Conservation (phyloP, 345 rosid species). For the Camelina sativa region DNA sequence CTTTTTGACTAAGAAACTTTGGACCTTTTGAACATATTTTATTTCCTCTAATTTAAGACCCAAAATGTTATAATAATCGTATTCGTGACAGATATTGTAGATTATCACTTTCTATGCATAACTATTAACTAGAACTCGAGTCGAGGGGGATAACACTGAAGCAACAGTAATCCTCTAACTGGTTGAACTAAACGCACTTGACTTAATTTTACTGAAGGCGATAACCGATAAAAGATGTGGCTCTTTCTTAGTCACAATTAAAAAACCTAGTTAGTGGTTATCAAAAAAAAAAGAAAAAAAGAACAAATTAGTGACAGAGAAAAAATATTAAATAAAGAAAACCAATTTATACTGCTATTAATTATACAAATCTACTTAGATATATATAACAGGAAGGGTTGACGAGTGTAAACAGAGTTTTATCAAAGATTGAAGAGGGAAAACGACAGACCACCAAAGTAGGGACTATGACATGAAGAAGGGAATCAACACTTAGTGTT, state of each 20-base stretch:
- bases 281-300: not conserved
- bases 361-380: no score
- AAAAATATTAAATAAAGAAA: not conserved
- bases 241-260: slow-evolving; percentile 6
- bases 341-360: not conserved
- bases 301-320: not conserved
- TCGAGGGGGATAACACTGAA: not conserved
- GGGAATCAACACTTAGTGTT: slow-evolving; percentile 34
- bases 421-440: slow-evolving; percentile 23
- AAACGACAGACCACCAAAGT: slow-evolving; percentile 39
- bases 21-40: not conserved
- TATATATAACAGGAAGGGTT: not conserved
- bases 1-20: not conserved
- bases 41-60: not conserved
- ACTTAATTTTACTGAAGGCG: not conserved
- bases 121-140: not conserved
- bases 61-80: not conserved
- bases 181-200: not conserved
- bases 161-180: not conserved
- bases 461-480: slow-evolving; percentile 40
- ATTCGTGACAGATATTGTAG: not conserved
- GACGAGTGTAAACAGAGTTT: not conserved
- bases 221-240: not conserved
- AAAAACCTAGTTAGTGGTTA: not conserved
- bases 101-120: not conserved